Percentiles rank a stretch among this genome's conserved stretches.
Evolutionary conservation across 768 basidiomycete species (phyloP).

Genomic region (Guyanaporus albipodus): DNA sequence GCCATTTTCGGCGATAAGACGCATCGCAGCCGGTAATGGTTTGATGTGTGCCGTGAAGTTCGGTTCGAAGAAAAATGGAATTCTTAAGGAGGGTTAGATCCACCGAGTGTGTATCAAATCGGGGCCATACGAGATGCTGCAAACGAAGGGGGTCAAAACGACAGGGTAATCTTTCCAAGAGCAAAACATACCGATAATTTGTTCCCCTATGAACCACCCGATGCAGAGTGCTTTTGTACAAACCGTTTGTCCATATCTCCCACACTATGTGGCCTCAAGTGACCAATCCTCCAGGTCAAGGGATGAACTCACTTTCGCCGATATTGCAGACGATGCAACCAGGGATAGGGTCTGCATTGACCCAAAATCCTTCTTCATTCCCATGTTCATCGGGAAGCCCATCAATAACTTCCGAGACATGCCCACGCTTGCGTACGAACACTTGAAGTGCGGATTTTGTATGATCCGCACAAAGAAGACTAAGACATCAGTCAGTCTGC

Average conservation of each 20-base stretch:
- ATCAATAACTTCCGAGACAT: conserved; percentile 24
- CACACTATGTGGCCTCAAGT: conserved; percentile 56
- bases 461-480: conserved; percentile 83
- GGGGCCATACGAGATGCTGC: conserved; percentile 65
- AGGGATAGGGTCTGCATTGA: conserved; percentile 78
- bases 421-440: conserved; percentile 49
- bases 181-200: conserved; percentile 51
- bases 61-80: conserved; percentile 95
- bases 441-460: conserved; percentile 82
- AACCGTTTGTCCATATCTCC: conserved; percentile 86
- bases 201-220: conserved; percentile 74
- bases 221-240: conserved; percentile 88
- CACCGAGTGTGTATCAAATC: neutral
- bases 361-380: conserved; percentile 64
- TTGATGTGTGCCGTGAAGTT: conserved; percentile 69
- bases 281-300: neutral
- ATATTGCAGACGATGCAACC: conserved; percentile 89
- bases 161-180: neutral
- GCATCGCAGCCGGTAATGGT: conserved; percentile 59
- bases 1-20: conserved; percentile 25
- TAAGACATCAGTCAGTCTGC: conserved; percentile 28
- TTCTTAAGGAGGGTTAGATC: conserved; percentile 37
- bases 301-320: conserved; percentile 67
- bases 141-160: conserved; percentile 6
- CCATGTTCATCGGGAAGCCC: conserved; percentile 51